These are phyloP conservation scores for Rhizopogon vinicolor DNA, from an alignment of 768 basidiomycete genomes.

Conservation along the genomic window DNA sequence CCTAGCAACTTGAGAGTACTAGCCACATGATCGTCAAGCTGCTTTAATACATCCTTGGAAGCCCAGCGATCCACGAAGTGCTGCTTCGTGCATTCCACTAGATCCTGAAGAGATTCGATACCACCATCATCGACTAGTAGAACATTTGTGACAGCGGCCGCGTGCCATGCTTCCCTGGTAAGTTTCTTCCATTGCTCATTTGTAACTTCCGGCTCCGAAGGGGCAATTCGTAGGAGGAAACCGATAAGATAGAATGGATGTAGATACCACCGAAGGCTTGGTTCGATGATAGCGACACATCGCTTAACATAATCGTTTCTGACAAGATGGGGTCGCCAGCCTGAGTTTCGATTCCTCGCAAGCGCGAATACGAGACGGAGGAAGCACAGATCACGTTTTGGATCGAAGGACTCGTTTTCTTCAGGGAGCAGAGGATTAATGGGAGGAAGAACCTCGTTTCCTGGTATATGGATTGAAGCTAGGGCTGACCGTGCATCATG, in stretches of 20 bases:
- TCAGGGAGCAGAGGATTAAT: background rate
- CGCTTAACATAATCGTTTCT: background rate
- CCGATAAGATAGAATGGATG: background rate
- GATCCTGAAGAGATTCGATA: background rate
- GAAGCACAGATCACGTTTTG: background rate
- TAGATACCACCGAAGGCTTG: background rate
- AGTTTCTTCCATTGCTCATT: background rate
- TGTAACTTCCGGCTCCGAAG: background rate
- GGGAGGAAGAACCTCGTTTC: background rate
- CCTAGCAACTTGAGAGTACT: background rate
- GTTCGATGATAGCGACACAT: background rate
- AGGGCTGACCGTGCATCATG: background rate
- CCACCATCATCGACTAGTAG: background rate
- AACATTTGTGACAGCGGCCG: background rate
- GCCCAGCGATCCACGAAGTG: background rate
- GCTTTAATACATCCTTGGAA: background rate
- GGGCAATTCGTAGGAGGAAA: background rate
- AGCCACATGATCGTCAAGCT: background rate
- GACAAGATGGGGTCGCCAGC: background rate
- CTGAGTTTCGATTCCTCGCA: background rate
- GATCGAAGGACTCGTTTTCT: background rate
- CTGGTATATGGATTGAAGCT: background rate
- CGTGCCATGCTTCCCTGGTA: background rate
- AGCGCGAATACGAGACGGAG: background rate
- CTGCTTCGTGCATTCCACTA: background rate